Evolutionary conservation across 1,284 basidiomycete species (phyloP).

Genomic region (Salmacisia buchloeana): DNA sequence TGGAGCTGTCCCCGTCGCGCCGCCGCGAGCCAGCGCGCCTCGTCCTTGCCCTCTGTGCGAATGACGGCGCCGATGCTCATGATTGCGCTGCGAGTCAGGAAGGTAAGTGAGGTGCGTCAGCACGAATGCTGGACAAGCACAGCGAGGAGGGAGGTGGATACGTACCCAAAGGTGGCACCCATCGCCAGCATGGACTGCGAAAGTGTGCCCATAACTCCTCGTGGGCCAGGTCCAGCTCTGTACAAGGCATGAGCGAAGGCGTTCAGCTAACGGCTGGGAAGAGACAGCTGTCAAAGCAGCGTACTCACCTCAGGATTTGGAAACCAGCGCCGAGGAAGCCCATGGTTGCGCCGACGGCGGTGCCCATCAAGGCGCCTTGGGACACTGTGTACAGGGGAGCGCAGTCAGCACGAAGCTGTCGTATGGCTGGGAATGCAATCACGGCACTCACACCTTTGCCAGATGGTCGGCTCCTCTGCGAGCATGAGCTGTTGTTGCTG

Average conservation of each 20-base stretch:
- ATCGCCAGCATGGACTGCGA: constrained; percentile 5
- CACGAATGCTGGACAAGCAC: background rate
- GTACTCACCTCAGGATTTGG: background rate
- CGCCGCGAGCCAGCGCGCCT: background rate
- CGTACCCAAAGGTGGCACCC: constrained; percentile 1
- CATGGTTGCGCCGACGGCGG: background rate
- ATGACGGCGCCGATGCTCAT: constrained; percentile 8
- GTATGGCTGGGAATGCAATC: background rate
- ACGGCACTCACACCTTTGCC: background rate
- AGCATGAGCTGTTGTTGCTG: constrained; percentile 2
- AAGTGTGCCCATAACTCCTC: constrained; percentile 1
- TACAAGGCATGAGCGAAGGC: background rate
- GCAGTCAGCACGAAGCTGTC: background rate
- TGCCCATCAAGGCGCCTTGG: constrained; percentile 4
- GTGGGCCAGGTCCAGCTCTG: background rate
- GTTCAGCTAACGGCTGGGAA: background rate
- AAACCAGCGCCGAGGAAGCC: constrained; percentile 3
- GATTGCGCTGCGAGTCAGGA: background rate
- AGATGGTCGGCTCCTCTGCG: background rate
- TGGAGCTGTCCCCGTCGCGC: background rate
- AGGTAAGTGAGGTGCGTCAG: background rate
- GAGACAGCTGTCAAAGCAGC: background rate
- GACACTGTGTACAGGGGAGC: background rate
- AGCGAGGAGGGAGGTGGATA: background rate
- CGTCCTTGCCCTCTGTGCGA: constrained; percentile 2